phyloP scores from a whole-genome alignment of 441 rosid genomes.

The Breynia disticha region DNA sequence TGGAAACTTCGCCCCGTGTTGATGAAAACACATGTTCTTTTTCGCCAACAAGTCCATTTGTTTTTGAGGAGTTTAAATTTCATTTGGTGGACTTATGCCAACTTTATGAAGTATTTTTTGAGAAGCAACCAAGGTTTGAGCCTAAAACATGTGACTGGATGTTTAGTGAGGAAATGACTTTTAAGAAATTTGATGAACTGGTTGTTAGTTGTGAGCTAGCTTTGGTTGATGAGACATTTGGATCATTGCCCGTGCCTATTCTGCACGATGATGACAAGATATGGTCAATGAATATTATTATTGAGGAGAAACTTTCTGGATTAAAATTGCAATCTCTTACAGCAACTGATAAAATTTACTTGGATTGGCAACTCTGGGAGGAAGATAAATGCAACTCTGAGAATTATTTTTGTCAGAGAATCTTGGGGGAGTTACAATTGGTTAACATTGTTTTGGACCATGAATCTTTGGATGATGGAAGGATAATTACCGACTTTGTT shows the following conservation, averaged over 20 bases:
- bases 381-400: conserved; percentile 35
- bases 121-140: conserved; percentile 29
- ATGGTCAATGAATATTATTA: conserved; percentile 31
- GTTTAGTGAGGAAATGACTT: conserved; percentile 51
- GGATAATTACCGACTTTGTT: conserved; percentile 42
- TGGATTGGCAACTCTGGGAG: conserved; percentile 79
- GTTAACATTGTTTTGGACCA: conserved; percentile 25
- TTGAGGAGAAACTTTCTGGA: conserved; percentile 36
- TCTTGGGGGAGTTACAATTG: conserved; percentile 30
- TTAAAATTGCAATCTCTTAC: conserved; percentile 41
- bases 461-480: conserved; percentile 33
- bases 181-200: conserved; percentile 61
- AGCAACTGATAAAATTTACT: conserved; percentile 75
- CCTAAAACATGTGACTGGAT: conserved; percentile 35
- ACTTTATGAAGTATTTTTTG: conserved; percentile 33
- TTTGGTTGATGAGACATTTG: conserved; percentile 63
- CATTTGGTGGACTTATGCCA: conserved; percentile 41
- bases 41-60: conserved; percentile 20
- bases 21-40: conserved; percentile 23
- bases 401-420: conserved; percentile 25
- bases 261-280: conserved; percentile 32
- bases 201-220: conserved; percentile 68
- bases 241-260: conserved; percentile 70
- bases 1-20: conserved; percentile 24
- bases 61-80: conserved; percentile 54